Evolutionary conservation across 1,284 basidiomycete genomes (phyloP), one percentile per base, ranked within the genome.

Genomic region (Takashimella koratensis): DNA sequence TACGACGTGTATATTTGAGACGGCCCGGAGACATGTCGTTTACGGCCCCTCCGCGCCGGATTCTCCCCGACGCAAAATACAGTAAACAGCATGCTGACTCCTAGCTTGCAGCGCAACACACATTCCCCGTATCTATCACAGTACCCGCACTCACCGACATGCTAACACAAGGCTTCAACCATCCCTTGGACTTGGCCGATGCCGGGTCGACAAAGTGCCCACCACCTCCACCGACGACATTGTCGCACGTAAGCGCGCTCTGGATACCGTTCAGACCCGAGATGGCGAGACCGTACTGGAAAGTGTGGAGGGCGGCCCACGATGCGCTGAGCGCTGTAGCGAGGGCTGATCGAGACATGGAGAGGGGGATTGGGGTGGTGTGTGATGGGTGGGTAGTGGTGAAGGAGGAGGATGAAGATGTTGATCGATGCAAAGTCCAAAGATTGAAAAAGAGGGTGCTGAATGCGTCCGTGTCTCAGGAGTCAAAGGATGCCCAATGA

Each of bases 211-310:
- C 26, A 36, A 45, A 25, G 30, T 54, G 56, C 20, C 39, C 45
- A 36, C 30, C 30, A 36, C 30, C 30, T 8, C 30, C 30, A 36
- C 30, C 30, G 16, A 36, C 16, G 16, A 36, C 30, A 36, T 36
- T 36, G 8, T 43, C 49, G 53, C 71, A 74, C 2, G 63, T 67
- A 23, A 74, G 47, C 8, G 63, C 58, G 23, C 60, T 60, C 52
- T 66, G 66, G 22, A 74, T 60, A 3, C 71, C 71, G 52, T 74
- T 74, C 53, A 74, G 54, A 47, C 63, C 64, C 16, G 66, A 59
- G 44, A 74, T 69, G 6, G 67, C 67, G n/a, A 70, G 52, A 8
- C 71, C 71, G 54, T 70, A 68, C 52, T 71, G 70, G 11, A 65
- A 51, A 2, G 67, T 64, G 53, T 72, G 69, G 3, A 68, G 49